phyloP scores from a whole-genome alignment of 139 green algal genomes.

The Closterium sp. region DNA sequence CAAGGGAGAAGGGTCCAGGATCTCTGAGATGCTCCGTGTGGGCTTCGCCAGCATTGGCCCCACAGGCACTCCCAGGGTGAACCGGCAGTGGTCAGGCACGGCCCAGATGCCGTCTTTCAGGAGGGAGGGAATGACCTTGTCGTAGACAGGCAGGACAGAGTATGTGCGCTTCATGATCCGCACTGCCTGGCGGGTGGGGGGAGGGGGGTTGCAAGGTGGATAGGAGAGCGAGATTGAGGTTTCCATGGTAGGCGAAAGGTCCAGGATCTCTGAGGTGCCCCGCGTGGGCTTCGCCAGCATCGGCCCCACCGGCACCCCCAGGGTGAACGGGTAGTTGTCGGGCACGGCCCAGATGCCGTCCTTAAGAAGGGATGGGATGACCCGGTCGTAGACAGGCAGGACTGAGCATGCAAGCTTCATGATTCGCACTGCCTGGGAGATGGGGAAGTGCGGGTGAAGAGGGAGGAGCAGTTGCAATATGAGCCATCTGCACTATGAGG shows the following conservation, averaged over 20 bases:
- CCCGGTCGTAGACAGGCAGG: conserved; percentile 84
- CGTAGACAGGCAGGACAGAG: not conserved
- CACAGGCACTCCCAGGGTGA: too few relatives aligned
- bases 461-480: too few relatives aligned
- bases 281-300: conserved; percentile 95
- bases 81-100: too few relatives aligned
- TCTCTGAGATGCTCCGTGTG: too few relatives aligned
- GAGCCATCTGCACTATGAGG: too few relatives aligned
- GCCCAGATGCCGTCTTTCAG: not conserved
- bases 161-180: conserved; percentile 21
- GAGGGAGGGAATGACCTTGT: not conserved
- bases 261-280: conserved; percentile 83
- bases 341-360: conserved; percentile 65
- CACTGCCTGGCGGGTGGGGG: not conserved
- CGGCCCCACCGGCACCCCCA: conserved; percentile 75
- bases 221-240: too few relatives aligned
- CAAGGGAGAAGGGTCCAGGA: conserved; percentile 95
- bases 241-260: conserved; percentile 89
- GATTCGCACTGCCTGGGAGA: conserved; percentile 2
- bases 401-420: conserved; percentile 84
- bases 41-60: too few relatives aligned
- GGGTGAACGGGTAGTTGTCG: conserved; percentile 76
- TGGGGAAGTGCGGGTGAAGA: too few relatives aligned
- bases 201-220: too few relatives aligned
- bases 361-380: conserved; percentile 80